Conservation (phyloP, 2,329 filamentous ascomycete species). For the Neonectria neomacrospora region DNA sequence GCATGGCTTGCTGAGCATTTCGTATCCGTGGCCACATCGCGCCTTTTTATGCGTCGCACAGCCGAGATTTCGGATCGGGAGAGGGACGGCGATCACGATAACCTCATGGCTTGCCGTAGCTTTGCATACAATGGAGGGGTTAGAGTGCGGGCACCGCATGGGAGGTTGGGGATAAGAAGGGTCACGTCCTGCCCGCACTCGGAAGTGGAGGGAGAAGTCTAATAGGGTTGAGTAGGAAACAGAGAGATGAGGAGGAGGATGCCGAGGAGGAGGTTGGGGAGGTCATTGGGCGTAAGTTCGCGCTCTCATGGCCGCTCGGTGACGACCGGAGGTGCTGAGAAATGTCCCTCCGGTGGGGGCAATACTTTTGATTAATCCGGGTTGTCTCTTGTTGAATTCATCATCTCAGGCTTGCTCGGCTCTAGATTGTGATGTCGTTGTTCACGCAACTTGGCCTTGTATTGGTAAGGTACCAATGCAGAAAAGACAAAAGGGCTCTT, state of each 20-base stretch:
- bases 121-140: constrained; percentile 9
- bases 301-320: neutral
- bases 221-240: neutral
- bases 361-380: neutral
- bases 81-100: constrained; percentile 15
- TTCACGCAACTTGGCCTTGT: neutral
- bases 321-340: neutral
- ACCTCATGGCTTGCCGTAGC: constrained; percentile 23
- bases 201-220: neutral
- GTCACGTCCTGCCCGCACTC: neutral
- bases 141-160: constrained; percentile 6
- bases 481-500: neutral
- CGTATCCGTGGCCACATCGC: neutral
- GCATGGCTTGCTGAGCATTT: constrained; percentile 9
- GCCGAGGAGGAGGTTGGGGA: constrained; percentile 2
- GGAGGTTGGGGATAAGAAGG: neutral
- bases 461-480: neutral
- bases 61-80: constrained; percentile 18
- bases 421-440: neutral
- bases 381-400: neutral
- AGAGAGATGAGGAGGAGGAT: neutral
- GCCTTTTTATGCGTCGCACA: constrained; percentile 8
- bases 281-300: neutral
- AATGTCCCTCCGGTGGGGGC: neutral
- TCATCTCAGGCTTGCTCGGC: neutral